phyloP scores from a whole-genome alignment of 306 rosid genomes.

The Sicyos baderoa region DNA sequence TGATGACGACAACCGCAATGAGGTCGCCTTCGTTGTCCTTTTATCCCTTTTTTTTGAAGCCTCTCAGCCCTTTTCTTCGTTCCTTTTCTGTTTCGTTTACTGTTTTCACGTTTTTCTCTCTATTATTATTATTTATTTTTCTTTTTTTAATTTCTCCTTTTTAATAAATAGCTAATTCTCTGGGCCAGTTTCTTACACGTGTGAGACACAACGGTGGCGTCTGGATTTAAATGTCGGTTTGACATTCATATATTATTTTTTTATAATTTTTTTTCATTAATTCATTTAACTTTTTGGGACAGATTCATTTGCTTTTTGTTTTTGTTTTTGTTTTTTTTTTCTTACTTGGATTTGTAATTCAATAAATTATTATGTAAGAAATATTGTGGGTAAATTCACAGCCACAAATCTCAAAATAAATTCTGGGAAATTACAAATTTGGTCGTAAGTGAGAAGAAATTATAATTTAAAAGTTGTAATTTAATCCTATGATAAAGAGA shows the following conservation, averaged over 20 bases:
- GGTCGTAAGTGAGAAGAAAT: no score
- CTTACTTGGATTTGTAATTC: background rate
- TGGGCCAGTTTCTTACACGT: background rate
- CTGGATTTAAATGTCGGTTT: slow-evolving; percentile 21
- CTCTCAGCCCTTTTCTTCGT: slow-evolving; percentile 16
- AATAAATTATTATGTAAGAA: background rate
- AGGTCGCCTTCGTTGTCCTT: slow-evolving; percentile 18
- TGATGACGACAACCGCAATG: slow-evolving; percentile 16
- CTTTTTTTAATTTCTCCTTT: background rate
- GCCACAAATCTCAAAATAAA: background rate
- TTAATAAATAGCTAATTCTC: background rate
- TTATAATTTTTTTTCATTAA: background rate
- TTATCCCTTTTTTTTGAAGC: background rate
- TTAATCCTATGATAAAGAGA: no score
- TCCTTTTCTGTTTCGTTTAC: slow-evolving; percentile 17
- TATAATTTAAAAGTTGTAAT: no score
- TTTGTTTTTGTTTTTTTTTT: background rate
- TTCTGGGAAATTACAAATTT: no score
- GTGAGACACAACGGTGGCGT: slow-evolving; percentile 16
- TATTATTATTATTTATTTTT: background rate
- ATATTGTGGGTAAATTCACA: no score
- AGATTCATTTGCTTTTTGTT: background rate
- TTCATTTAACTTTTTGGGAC: background rate
- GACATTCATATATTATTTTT: background rate
- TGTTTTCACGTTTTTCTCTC: slow-evolving; percentile 1